Evolutionary conservation across 2,329 filamentous ascomycete genomes (phyloP), one percentile per base, ranked within the genome.

Genomic region (Ustulina deusta): DNA sequence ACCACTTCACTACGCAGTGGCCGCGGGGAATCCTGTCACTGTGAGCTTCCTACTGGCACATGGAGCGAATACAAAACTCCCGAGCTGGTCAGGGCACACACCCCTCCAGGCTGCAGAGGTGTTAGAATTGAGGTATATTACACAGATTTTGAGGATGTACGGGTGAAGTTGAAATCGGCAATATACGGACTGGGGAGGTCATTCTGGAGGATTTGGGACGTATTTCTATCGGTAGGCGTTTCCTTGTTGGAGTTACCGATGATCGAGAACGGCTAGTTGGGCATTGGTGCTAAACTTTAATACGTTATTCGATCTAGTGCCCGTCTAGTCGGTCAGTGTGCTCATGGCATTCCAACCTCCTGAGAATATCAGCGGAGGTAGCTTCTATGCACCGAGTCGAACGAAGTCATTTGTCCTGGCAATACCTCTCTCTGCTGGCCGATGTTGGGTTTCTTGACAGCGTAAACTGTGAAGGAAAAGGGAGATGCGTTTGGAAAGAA

Each of bases 31-130:
- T 49, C 52, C 70, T 20, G 49, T 72, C 42, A 63, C 68, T 7
- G 71, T 73, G 32, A 72, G 71, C 65, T 73, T 72, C 55, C 63
- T 73, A 17, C 59, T 73, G 27, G 71, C 70, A 32, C 68, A 72
- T 49, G 70, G 70, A 27, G 71, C 71, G 17, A 63, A 72, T 57
- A 70, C 71, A n/a, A 69, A 68, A 32, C 65, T 73, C 7, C 71
- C 70, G 20, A 73, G 71, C 55, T 73, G 71, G 71, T 72, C 70
- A 6, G 71, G 71, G 6, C 71, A 73, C 20, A 73, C 70, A 10
- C 70, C 71, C 10, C 66, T 73, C 29, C 71, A 73, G 52, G 70
- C 69, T 38, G 71, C 71, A 10, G 71, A 73, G 40, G 34, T 66
- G 13, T 60, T 68, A 55, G 66, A 70, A 27, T 42, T 59, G 36